Conservation (phyloP, 1,284 basidiomycete genomes). For the Gomphus bonarii region DNA sequence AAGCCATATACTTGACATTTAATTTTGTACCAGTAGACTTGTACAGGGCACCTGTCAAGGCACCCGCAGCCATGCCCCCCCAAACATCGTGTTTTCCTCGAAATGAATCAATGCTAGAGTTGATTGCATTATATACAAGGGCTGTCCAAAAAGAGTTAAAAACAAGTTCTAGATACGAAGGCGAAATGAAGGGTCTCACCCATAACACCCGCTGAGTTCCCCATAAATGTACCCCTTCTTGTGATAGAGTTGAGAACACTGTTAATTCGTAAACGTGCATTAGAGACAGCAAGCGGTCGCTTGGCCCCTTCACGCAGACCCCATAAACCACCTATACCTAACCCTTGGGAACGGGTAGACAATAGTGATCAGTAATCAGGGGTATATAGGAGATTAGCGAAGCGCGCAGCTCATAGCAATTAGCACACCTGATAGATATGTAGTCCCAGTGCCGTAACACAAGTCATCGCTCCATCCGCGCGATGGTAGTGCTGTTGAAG, state of each 20-base stretch:
- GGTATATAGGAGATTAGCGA: slow-evolving; percentile 6
- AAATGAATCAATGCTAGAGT: slow-evolving; percentile 84
- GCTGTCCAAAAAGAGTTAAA: slow-evolving; percentile 39
- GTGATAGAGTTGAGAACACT: slow-evolving; percentile 95
- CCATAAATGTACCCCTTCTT: slow-evolving; percentile 92
- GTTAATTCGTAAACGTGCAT: slow-evolving; percentile 86
- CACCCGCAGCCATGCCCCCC: slow-evolving; percentile 90
- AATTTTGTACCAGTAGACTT: slow-evolving; percentile 78
- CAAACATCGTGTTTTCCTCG: slow-evolving; percentile 88
- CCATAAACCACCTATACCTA: slow-evolving; percentile 90
- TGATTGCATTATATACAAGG: slow-evolving; percentile 93
- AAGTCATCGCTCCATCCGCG: slow-evolving; percentile 99
- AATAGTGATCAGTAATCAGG: slow-evolving; percentile 33
- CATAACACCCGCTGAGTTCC: slow-evolving; percentile 95
- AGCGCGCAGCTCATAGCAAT: slow-evolving; percentile 3
- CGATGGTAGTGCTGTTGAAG: slow-evolving; percentile 79
- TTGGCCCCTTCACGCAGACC: slow-evolving; percentile 91
- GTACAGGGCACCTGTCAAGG: slow-evolving; percentile 83
- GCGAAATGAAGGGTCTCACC: slow-evolving; percentile 39
- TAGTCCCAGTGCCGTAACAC: slow-evolving; percentile 98
- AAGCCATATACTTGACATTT: slow-evolving; percentile 27
- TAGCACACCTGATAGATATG: slow-evolving; percentile 91
- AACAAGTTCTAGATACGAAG: slow-evolving; percentile 16
- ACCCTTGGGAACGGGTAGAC: slow-evolving; percentile 70
- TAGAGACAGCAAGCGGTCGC: slow-evolving; percentile 77